Conservation (phyloP, 352 stramenopile species). For the Globisporangium emineosum region DNA sequence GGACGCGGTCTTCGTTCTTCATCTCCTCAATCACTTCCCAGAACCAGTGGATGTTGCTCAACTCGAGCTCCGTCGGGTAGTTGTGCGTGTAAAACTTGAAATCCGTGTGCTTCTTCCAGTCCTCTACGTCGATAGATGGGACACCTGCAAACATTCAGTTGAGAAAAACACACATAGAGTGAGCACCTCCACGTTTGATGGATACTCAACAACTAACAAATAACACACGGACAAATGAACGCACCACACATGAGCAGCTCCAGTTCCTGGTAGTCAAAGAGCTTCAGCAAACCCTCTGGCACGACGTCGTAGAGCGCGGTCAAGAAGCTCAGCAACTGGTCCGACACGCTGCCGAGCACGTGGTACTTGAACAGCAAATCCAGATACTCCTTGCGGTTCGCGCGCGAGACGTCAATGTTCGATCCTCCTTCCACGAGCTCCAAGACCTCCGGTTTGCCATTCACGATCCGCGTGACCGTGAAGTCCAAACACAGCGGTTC, state of each 20-base stretch:
- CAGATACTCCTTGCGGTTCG: slow-evolving; percentile 94
- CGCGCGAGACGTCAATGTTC: slow-evolving; percentile 92
- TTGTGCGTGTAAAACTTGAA: slow-evolving; percentile 74
- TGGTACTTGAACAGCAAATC: slow-evolving; percentile 95
- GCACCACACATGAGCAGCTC: slow-evolving; percentile 96
- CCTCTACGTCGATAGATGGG: slow-evolving; percentile 70
- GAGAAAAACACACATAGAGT: background rate
- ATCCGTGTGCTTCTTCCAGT: slow-evolving; percentile 80
- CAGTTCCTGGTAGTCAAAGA: slow-evolving; percentile 99
- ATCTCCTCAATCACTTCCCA: slow-evolving; percentile 92
- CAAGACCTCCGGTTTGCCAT: slow-evolving; percentile 67
- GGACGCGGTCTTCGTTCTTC: slow-evolving; percentile 70
- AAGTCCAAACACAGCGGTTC: slow-evolving; percentile 79
- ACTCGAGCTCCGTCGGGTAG: slow-evolving; percentile 68
- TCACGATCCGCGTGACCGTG: slow-evolving; percentile 65
- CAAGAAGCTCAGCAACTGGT: slow-evolving; percentile 88
- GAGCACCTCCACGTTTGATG: too few species aligned
- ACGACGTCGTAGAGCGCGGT: slow-evolving; percentile 96
- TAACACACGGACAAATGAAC: slow-evolving; percentile 30
- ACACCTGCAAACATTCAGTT: slow-evolving; percentile 28
- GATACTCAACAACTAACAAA: background rate
- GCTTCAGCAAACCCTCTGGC: slow-evolving; percentile 92
- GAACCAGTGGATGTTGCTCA: slow-evolving; percentile 95
- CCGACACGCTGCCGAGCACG: slow-evolving; percentile 90
- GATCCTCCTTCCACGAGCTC: slow-evolving; percentile 89